A percentile compares a stretch with the other conserved stretches of the same genome.
Evolutionary conservation across 352 stramenopile genomes (phyloP).

Genomic region (Globisporangium parvum): DNA sequence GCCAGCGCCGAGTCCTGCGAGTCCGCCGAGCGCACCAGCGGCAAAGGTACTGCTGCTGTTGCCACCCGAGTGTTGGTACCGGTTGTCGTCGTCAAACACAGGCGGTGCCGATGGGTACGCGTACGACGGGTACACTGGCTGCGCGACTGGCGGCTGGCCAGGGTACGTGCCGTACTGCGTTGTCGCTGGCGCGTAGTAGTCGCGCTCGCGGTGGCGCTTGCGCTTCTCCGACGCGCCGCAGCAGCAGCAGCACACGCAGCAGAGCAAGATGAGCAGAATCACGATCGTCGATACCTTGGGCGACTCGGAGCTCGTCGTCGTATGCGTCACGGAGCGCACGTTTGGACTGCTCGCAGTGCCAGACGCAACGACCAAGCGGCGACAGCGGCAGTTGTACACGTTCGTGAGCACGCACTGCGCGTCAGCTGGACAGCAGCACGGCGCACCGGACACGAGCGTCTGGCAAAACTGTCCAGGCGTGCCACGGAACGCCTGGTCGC

Average conservation of each 20-base stretch:
- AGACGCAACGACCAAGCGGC: slow-evolving; percentile 16
- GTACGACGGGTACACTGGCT: slow-evolving; percentile 28
- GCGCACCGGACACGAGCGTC: slow-evolving; percentile 37
- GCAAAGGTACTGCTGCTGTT: slow-evolving; percentile 18
- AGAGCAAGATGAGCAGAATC: slow-evolving; percentile 36
- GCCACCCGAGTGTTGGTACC: slow-evolving; percentile 10
- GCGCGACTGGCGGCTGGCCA: background rate
- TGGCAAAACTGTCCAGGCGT: slow-evolving; percentile 58
- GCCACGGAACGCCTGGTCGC: slow-evolving; percentile 56
- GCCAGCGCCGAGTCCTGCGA: slow-evolving; percentile 43
- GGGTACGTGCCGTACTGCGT: slow-evolving; percentile 37
- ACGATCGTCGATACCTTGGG: slow-evolving; percentile 25
- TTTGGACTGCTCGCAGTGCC: slow-evolving; percentile 12
- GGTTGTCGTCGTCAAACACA: slow-evolving; percentile 11
- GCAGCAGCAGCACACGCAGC: slow-evolving; percentile 57
- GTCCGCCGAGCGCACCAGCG: slow-evolving; percentile 34
- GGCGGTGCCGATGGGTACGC: slow-evolving; percentile 45
- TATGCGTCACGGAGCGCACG: slow-evolving; percentile 18
- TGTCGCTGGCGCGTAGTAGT: slow-evolving; percentile 20
- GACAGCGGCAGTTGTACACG: slow-evolving; percentile 58
- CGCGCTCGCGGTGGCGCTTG: slow-evolving; percentile 20
- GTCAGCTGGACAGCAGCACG: slow-evolving; percentile 56
- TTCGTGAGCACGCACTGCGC: slow-evolving; percentile 47
- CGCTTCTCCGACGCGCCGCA: slow-evolving; percentile 20
- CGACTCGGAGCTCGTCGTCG: slow-evolving; percentile 23